Base-by-base conservation (phyloP, 2,329 filamentous ascomycete species). In the Didymella keratinophila region DNA sequence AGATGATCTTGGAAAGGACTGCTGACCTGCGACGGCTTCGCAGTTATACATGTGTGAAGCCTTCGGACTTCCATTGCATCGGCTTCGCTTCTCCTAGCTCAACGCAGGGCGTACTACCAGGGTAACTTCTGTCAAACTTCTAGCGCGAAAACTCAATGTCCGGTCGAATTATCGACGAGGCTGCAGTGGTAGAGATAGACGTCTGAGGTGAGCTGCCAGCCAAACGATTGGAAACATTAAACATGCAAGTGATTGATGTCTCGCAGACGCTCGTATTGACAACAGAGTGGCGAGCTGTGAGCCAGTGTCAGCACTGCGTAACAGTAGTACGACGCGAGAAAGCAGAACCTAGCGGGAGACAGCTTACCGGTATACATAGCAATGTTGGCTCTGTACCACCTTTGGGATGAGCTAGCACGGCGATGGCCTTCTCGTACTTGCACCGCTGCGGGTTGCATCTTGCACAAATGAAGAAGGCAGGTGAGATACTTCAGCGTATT, bases 141-240 rank as follows among this genome's bases (percentile, higher is more conserved):
- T 46, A 58, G 56, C 50, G 56, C 46, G 41, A 27, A 32, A 49
- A 28, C 20, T 21, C 28, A 4, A 32, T n/a, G 23, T 16, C 30
- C 36, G 30, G 37, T 34, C n/a, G 37, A 39, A 45, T 28, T 21
- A 34, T 39, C 41, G 25, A 49, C 4, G 50, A 45, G 25, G 30
- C 37, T 21, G 18, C 25, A 41, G 21, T 52, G 18, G 16, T 21
- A 41, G 28, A 32, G 9, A 50, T 21, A 41, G 14, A 46, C 20
- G 25, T 58, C 50, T 54, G 45, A 50, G 39, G 25, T 46, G 41
- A 58, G 50, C 50, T 54, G 50, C 27, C 27, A 39, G 39, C 44
- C 44, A 9, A 45, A 43, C 16, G 9, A 20, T 27, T 43, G 54
- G 37, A 42, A 21, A 27, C 2, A 14, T 4, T 30, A 20, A 28